Evolutionary conservation across 2,329 filamentous ascomycete genomes (phyloP).

Genomic region (Exserohilum rostratum): DNA sequence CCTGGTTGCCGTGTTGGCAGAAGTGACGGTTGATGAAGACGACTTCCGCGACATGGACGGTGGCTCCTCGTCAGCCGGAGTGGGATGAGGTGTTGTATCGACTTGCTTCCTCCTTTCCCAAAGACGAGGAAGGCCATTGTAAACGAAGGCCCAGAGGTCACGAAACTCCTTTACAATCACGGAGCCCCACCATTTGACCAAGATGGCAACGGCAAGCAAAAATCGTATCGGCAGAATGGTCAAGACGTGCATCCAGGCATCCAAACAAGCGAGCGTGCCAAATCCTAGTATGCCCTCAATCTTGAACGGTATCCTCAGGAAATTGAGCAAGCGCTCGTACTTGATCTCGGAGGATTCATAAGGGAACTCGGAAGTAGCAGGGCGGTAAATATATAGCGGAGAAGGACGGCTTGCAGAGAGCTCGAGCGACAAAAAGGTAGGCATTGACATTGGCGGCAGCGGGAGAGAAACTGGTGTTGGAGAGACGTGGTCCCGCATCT

Average conservation of each 20-base stretch:
- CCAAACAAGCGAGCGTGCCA: constrained; percentile 86
- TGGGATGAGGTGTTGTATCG: constrained; percentile 36
- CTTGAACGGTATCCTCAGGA: constrained; percentile 78
- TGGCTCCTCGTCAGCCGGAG: constrained; percentile 37
- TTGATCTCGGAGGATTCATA: constrained; percentile 95
- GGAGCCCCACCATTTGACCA: constrained; percentile 78
- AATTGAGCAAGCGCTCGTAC: constrained; percentile 88
- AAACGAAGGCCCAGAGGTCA: constrained; percentile 78
- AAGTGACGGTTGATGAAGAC: constrained; percentile 27
- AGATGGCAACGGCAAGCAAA: constrained; percentile 75
- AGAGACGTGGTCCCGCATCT: constrained; percentile 41
- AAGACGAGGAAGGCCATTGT: constrained; percentile 77
- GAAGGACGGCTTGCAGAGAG: constrained; percentile 66
- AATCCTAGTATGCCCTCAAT: constrained; percentile 87
- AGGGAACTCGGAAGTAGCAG: constrained; percentile 64
- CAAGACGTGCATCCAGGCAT: constrained; percentile 96
- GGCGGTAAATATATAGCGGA: constrained; percentile 67
- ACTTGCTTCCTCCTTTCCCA: constrained; percentile 67
- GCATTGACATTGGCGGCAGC: constrained; percentile 66
- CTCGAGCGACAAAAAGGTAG: constrained; percentile 70
- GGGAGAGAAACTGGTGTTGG: constrained; percentile 58
- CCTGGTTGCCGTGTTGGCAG: constrained; percentile 25
- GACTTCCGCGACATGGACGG: constrained; percentile 33
- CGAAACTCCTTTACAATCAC: constrained; percentile 73
- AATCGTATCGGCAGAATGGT: constrained; percentile 94